Percentiles rank a stretch among this genome's conserved stretches.
These are phyloP conservation scores for Cytospora paraplurivora DNA, from an alignment of 2,329 filamentous ascomycete species.

Conservation along the genomic window DNA sequence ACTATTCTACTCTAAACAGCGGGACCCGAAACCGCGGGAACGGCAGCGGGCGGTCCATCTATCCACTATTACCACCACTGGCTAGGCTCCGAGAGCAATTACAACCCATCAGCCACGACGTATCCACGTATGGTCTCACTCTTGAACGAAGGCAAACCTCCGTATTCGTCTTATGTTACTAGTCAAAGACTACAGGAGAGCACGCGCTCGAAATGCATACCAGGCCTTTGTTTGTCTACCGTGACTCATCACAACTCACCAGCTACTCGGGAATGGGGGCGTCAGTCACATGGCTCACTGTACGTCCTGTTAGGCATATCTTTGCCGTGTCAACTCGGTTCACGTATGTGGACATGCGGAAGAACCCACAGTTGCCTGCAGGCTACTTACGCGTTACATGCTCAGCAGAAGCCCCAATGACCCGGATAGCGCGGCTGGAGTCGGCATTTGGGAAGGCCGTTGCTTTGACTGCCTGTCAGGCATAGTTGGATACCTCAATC, in stretches of 20 bases:
- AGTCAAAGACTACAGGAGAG: not conserved
- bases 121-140: not conserved
- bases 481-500: slow-evolving; percentile 16
- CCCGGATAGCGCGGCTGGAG: not conserved
- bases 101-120: not conserved
- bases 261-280: not conserved
- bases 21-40: slow-evolving; percentile 17
- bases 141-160: not conserved
- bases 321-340: not conserved
- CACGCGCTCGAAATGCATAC: not conserved
- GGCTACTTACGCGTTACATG: not conserved
- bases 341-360: not conserved
- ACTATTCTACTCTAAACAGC: slow-evolving; percentile 1
- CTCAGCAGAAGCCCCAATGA: not conserved
- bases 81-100: not conserved
- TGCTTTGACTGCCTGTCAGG: not conserved
- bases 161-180: not conserved
- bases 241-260: slow-evolving; percentile 3
- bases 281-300: not conserved
- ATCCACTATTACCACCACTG: not conserved
- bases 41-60: slow-evolving; percentile 5
- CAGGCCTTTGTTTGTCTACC: not conserved
- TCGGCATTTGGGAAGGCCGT: not conserved
- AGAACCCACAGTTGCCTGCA: not conserved
- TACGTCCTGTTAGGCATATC: not conserved